Evolutionary conservation across 2,329 filamentous ascomycete genomes (phyloP).

Genomic region (Pseudogymnoascus pannorum): DNA sequence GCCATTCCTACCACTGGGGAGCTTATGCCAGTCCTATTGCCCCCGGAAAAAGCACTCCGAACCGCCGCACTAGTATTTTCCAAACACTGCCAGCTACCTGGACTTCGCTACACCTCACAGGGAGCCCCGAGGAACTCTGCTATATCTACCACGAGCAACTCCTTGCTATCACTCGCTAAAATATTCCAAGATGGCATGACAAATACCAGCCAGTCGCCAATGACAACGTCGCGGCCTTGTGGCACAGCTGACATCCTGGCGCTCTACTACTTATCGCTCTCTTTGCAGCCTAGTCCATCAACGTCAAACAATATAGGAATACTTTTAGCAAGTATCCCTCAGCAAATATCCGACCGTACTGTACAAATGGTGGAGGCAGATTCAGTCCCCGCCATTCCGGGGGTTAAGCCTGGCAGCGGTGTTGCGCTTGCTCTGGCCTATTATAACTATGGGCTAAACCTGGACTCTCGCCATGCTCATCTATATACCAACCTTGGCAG

Average conservation of each 20-base stretch:
- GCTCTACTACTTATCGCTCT: conserved; percentile 90
- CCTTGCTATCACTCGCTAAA: conserved; percentile 86
- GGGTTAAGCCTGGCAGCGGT: conserved; percentile 78
- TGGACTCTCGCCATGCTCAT: conserved; percentile 87
- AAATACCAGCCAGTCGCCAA: conserved; percentile 47
- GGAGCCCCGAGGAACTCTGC: conserved; percentile 69
- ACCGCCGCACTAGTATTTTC: conserved; percentile 81
- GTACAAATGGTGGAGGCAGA: conserved; percentile 26
- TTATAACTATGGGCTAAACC: conserved; percentile 84
- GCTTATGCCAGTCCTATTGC: conserved; percentile 60
- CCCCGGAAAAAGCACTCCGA: conserved; percentile 73
- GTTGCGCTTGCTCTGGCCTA: conserved; percentile 83
- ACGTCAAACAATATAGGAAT: conserved; percentile 98
- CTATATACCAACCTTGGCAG: conserved; percentile 95
- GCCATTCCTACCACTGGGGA: not conserved
- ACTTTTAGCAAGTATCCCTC: conserved; percentile 87
- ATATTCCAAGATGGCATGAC: conserved; percentile 97
- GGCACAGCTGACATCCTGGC: conserved; percentile 88
- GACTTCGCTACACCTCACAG: conserved; percentile 64
- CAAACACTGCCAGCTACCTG: conserved; percentile 67
- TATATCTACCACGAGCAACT: conserved; percentile 91
- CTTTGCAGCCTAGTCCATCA: conserved; percentile 89
- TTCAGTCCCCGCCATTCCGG: conserved; percentile 53
- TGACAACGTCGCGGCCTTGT: conserved; percentile 53
- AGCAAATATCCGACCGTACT: conserved; percentile 39